Percentiles rank a stretch among this genome's conserved stretches.
phyloP scores from a whole-genome alignment of 1,284 basidiomycete genomes.

The Marasmius tenuissimus region DNA sequence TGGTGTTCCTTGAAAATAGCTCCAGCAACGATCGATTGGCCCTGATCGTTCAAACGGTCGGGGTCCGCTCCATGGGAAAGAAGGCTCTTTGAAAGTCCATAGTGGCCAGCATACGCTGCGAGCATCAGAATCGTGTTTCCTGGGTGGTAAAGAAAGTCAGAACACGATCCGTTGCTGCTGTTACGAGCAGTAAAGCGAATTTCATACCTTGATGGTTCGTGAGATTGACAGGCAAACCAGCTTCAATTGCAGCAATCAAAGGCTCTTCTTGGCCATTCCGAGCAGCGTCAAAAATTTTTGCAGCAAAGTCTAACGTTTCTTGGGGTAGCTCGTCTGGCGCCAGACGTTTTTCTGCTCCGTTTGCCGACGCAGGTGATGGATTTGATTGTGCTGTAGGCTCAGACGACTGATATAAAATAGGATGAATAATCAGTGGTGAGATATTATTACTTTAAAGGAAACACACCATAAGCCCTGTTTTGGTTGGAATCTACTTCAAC shows the following conservation, averaged over 20 bases:
- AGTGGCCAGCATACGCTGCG: conserved; percentile 77
- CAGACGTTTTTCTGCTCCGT: too few relatives aligned
- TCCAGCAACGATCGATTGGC: conserved; percentile 81
- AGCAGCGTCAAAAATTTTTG: conserved; percentile 77
- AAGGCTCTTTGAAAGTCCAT: conserved; percentile 52
- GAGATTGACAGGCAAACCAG: conserved; percentile 76
- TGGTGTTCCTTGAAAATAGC: conserved; percentile 77
- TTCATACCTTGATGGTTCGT: conserved; percentile 68
- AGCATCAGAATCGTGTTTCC: conserved; percentile 85
- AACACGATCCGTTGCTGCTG: not conserved
- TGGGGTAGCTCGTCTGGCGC: conserved; percentile 4
- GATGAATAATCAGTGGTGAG: too few relatives aligned
- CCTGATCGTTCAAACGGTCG: conserved; percentile 72
- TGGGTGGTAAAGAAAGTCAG: conserved; percentile 18
- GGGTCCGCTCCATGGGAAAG: conserved; percentile 62
- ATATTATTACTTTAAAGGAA: too few relatives aligned
- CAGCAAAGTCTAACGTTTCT: conserved; percentile 65
- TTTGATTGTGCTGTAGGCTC: too few relatives aligned
- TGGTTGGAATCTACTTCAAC: too few relatives aligned
- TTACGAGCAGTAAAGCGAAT: not conserved
- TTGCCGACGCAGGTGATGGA: too few relatives aligned
- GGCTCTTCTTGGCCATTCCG: conserved; percentile 55
- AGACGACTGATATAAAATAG: too few relatives aligned
- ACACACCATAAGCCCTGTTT: too few relatives aligned
- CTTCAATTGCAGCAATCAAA: conserved; percentile 63